Percentiles rank a stretch among this genome's conserved stretches.
phyloP scores from a whole-genome alignment of 495 filamentous ascomycete genomes.

The Beverwykella pulmonaria region DNA sequence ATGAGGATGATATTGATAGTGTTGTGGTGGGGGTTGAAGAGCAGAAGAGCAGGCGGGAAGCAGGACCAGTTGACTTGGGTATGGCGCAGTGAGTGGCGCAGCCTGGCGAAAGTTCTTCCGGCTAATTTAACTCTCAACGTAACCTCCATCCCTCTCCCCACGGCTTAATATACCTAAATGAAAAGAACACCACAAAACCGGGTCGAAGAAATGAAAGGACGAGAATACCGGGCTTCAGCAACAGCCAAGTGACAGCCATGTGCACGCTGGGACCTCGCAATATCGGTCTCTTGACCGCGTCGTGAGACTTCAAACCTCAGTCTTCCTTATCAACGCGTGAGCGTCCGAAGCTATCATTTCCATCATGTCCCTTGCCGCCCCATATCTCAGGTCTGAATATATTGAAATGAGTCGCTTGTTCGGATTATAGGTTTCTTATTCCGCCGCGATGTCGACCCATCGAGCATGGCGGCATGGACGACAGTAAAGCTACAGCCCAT shows the following conservation, averaged over 20 bases:
- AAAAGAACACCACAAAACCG: constrained; percentile 4
- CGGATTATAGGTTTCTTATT: not conserved
- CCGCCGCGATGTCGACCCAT: constrained; percentile 8
- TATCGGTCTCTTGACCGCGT: constrained; percentile 5
- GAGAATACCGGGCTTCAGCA: constrained; percentile 13
- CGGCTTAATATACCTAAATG: constrained; percentile 8
- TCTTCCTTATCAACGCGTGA: not conserved
- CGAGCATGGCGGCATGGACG: too few species aligned
- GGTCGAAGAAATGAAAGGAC: constrained; percentile 5
- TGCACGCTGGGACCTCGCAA: not conserved
- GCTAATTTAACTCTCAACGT: not conserved
- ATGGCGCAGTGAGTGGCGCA: not conserved
- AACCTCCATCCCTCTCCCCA: not conserved
- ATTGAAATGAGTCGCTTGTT: constrained; percentile 5
- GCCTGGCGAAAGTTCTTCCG: not conserved
- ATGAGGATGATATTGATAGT: too few species aligned
- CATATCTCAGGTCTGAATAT: not conserved
- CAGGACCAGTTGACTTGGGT: not conserved
- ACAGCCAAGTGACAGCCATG: not conserved
- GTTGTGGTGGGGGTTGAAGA: too few species aligned
- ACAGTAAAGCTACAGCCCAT: not conserved
- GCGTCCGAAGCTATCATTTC: not conserved
- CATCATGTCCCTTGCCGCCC: not conserved
- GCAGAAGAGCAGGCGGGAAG: too few species aligned
- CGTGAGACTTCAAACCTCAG: not conserved